These are phyloP conservation scores for Lactifluus pinguis DNA, from an alignment of 768 basidiomycete species.

Conservation along the genomic window DNA sequence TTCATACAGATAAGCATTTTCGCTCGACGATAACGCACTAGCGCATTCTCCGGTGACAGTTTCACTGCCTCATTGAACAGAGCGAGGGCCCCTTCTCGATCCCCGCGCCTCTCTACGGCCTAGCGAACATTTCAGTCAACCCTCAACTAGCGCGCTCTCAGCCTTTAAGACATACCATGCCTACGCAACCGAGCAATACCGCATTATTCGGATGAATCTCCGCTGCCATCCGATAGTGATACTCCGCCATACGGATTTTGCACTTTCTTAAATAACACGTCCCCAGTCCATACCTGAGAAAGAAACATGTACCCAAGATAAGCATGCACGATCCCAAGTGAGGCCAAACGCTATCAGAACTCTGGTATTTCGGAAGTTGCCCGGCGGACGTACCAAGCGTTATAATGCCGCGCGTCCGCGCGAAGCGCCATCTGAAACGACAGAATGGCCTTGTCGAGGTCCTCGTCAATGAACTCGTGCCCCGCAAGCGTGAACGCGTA, in stretches of 20 bases:
- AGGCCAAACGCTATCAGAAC: conserved; percentile 9
- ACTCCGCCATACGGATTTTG: conserved; percentile 88
- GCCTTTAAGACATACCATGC: conserved; percentile 60
- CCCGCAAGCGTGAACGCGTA: conserved; percentile 96
- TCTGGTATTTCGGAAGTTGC: background rate
- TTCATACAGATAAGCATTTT: conserved; percentile 82
- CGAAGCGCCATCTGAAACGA: conserved; percentile 91
- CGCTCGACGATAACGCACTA: conserved; percentile 90
- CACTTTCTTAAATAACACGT: conserved; percentile 93
- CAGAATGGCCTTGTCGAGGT: conserved; percentile 82
- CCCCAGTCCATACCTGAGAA: conserved; percentile 91
- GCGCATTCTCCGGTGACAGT: conserved; percentile 78
- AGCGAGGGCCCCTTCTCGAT: conserved; percentile 63
- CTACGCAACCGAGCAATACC: conserved; percentile 92
- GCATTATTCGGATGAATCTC: conserved; percentile 93
- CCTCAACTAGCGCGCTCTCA: conserved; percentile 2
- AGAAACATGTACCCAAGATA: conserved; percentile 16
- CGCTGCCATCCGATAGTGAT: conserved; percentile 88
- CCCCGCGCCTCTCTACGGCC: conserved; percentile 83
- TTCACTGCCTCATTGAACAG: conserved; percentile 76
- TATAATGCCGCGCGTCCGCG: conserved; percentile 90
- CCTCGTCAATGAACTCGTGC: conserved; percentile 94
- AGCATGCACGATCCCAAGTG: conserved; percentile 5
- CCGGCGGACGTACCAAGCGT: conserved; percentile 75
- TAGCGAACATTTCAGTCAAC: conserved; percentile 27